These are phyloP conservation scores for Brassica nigra DNA, from an alignment of 345 rosid genomes.

Conservation along the genomic window DNA sequence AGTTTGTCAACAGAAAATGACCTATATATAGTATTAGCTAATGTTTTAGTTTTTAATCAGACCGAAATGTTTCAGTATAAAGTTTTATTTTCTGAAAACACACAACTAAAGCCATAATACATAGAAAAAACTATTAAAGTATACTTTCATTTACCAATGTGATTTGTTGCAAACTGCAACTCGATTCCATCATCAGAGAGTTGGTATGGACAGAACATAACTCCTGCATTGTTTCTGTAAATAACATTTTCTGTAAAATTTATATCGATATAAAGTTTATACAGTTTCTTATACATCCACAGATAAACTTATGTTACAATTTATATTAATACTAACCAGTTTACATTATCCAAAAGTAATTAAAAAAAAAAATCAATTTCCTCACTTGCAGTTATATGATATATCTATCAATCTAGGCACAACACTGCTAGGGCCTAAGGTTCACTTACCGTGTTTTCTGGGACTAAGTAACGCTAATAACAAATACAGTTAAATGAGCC, in stretches of 20 bases:
- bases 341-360: not conserved
- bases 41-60: not conserved
- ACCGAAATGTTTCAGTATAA: not conserved
- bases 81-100: not conserved
- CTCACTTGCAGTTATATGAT: not conserved
- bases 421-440: not conserved
- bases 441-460: not conserved
- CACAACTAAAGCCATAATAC: not conserved
- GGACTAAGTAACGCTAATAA: not conserved
- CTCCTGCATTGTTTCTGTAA: slow-evolving; percentile 83
- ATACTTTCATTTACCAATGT: slow-evolving; percentile 51
- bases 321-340: not conserved
- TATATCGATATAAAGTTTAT: not conserved
- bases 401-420: not conserved
- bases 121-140: not conserved
- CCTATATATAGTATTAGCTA: slow-evolving; percentile 52
- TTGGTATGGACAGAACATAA: slow-evolving; percentile 88
- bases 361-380: not conserved
- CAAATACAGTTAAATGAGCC: not conserved
- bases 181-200: slow-evolving; percentile 76
- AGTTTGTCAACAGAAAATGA: slow-evolving; percentile 82
- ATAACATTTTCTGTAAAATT: slow-evolving; percentile 1
- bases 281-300: not conserved
- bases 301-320: not conserved
- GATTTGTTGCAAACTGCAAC: slow-evolving; percentile 81